Base-by-base conservation (phyloP, 1,284 basidiomycete species). In the Bjerkandera adusta region DNA sequence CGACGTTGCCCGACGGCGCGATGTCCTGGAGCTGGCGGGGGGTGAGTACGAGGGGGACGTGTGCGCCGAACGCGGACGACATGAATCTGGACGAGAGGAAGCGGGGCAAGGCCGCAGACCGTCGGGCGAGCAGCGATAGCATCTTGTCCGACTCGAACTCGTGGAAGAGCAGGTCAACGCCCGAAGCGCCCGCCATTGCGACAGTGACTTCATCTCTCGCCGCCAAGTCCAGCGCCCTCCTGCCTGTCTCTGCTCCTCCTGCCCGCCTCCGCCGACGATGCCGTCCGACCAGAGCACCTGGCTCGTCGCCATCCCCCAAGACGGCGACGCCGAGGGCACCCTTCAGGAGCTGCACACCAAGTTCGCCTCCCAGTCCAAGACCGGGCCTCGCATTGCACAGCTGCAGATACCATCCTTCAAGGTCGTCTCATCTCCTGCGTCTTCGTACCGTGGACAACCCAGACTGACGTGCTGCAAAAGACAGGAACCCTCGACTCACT, bases 401-500 rank as follows among this genome's bases (percentile, higher is more conserved):
- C 70, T 91, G 49, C 64, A 67, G 50, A 79, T 90, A 46, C 88
- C 89, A 20, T 75, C 82, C 15, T 89, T 91, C 77, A 91, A 90
- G 83, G 89, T 87, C 16, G 15, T 15, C 13, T 7, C 36, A 11
- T 25, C 30, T 37, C 36, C 34, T 37, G 38, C 41, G 21, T n/a
- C 15, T 3, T 21, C 16, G 1, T 18, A 2, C 16, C 4, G 3
- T 33, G 12, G 5, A 25, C 11, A 7, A 24, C 22, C 26, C 25
- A 13, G 21, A 29, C 18, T 4, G 4, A 26, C 26, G 5, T 36
- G 49, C 44, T 36, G 45, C 40, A 51, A 54, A 69, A 98, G 93
- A 92, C 94, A 50, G 96, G 96, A 46, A 99, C 96, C 0, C 81
- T 99, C 21, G 95, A 96, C 53, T 79, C 83, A 22, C 83, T 99